These are phyloP conservation scores for Jamesozyma lodderae DNA, from an alignment of 805 yeast species.

Conservation along the genomic window DNA sequence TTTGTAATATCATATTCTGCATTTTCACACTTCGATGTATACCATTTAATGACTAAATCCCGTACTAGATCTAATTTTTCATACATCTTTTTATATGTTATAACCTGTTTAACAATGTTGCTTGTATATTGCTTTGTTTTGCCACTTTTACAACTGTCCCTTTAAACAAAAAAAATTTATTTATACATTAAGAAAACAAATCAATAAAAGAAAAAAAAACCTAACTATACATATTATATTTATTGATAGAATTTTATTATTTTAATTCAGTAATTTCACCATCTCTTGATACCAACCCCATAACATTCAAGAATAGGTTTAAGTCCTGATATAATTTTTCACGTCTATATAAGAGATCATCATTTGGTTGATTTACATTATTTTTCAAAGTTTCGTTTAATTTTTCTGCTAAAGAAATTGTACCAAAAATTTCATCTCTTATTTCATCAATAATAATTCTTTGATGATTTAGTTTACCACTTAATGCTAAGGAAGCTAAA, in stretches of 20 bases:
- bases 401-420: slow-evolving; percentile 65
- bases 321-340: slow-evolving; percentile 64
- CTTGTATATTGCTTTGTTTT: no score
- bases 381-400: slow-evolving; percentile 22
- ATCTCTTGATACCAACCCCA: slow-evolving; percentile 91
- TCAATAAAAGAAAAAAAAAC: no score
- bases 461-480: slow-evolving; percentile 86
- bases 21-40: no score
- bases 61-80: no score
- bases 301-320: slow-evolving; percentile 87
- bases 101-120: no score
- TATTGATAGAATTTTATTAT: slow-evolving; percentile 15
- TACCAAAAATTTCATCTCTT: slow-evolving; percentile 85
- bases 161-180: no score
- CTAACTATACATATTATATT: no score
- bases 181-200: no score
- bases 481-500: slow-evolving; percentile 84
- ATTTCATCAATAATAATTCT: slow-evolving; percentile 90
- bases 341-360: slow-evolving; percentile 40
- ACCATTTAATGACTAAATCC: no score
- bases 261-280: slow-evolving; percentile 76
- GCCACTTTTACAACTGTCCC: no score
- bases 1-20: no score
- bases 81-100: no score
- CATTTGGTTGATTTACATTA: slow-evolving; percentile 18